Base-by-base conservation (phyloP, 2,329 filamentous ascomycete genomes). In the Pseudogymnoascus sp. region DNA sequence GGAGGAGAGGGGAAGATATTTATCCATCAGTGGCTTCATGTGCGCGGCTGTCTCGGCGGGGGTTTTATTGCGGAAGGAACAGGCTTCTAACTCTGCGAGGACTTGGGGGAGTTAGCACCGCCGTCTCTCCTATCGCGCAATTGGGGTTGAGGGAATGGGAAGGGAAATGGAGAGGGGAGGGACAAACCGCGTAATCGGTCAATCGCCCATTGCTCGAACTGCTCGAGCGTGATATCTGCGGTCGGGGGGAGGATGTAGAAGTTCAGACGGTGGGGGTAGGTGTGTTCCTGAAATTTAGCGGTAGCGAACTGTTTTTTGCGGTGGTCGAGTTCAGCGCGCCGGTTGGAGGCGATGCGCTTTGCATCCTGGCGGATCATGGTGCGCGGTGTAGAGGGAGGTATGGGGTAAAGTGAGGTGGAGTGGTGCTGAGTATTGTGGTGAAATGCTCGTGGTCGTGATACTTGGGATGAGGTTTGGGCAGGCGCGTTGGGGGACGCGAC, bases 161-260 rank as follows among this genome's bases (percentile, higher is more conserved):
- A 23, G 14, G 23, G 3, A 10, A 31, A 28, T 4, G 1, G 14
- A 23, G n/a, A 44, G 11, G 5, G 5, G 34, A 68, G 28, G 69
- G 50, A 62, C 78, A 63, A 79, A 91, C 91, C 84, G 78, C 91
- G 88, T 68, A 99, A 76, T 64, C 95, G 83, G 71, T 96, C 90
- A 72, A 99, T 97, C 10, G 93, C 95, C 95, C 95, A 99, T 83
- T 96, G 92, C 75, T 99, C 95, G 72, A 99, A 99, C 74, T 99
- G 88, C 73, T 99, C 95, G 44, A 99, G 86, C 0, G 91, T 96
- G 70, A 99, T 95, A 73, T 99, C 95, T 59, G 90, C 89, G 0
- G 92, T 97, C 0, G 95, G 95, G 53, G 95, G 90, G 25, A 88
- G 82, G 46, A 86, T 79, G 78, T 99, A 99, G 77, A 97, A 93